Conservation (phyloP, 495 filamentous ascomycete species). For the Tuber umbilicatum region DNA sequence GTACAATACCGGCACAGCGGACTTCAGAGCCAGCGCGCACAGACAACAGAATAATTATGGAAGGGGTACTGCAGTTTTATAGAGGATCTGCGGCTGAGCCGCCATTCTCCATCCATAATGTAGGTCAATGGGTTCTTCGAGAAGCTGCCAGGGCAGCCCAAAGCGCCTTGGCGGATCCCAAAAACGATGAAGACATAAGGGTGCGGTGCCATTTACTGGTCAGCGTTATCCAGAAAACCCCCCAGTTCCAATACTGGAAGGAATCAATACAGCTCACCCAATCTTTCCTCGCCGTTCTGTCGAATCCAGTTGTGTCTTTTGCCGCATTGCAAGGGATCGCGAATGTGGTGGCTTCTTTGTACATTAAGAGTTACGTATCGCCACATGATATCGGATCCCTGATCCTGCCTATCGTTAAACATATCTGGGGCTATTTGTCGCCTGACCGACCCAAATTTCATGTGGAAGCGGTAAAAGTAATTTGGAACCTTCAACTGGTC, state of each 20-base stretch:
- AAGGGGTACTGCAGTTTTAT: slow-evolving; percentile 61
- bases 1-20: slow-evolving; percentile 38
- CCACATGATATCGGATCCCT: slow-evolving; percentile 51
- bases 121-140: slow-evolving; percentile 31
- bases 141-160: slow-evolving; percentile 25
- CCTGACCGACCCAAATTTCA: slow-evolving; percentile 80
- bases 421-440: slow-evolving; percentile 73
- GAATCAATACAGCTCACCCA: slow-evolving; percentile 26
- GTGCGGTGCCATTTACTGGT: slow-evolving; percentile 37
- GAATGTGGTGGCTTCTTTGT: slow-evolving; percentile 37
- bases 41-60: slow-evolving; percentile 47
- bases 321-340: slow-evolving; percentile 36
- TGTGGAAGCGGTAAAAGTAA: slow-evolving; percentile 77
- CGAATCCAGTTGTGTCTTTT: slow-evolving; percentile 27
- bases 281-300: slow-evolving; percentile 30
- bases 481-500: slow-evolving; percentile 75
- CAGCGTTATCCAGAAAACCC: slow-evolving; percentile 36
- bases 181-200: slow-evolving; percentile 26
- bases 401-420: slow-evolving; percentile 59
- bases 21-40: slow-evolving; percentile 18
- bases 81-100: slow-evolving; percentile 24
- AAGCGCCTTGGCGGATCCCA: slow-evolving; percentile 7
- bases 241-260: slow-evolving; percentile 24
- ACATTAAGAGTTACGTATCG: slow-evolving; percentile 35
- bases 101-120: slow-evolving; percentile 28